A percentile compares a stretch with the other conserved stretches of the same genome.
phyloP scores from a whole-genome alignment of 2,329 filamentous ascomycete genomes.

The Aureobasidium sp. region DNA sequence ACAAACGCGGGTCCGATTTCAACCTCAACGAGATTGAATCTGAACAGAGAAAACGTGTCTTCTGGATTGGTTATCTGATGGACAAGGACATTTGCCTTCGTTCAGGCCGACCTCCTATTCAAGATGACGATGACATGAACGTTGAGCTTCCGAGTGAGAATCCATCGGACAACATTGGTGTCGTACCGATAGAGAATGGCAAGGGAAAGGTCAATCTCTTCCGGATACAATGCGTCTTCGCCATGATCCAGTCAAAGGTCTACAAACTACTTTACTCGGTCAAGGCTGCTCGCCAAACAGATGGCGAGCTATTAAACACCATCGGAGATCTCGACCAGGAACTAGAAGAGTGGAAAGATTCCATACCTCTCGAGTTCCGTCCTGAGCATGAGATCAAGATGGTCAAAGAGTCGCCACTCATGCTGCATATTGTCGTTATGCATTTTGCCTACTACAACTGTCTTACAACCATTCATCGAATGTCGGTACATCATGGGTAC shows the following conservation, averaged over 20 bases:
- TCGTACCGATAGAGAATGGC: slow-evolving; percentile 81
- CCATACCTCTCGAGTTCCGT: slow-evolving; percentile 90
- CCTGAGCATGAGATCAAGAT: slow-evolving; percentile 88
- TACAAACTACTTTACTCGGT: slow-evolving; percentile 92
- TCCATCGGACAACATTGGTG: slow-evolving; percentile 86
- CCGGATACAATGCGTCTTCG: slow-evolving; percentile 83
- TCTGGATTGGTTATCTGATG: slow-evolving; percentile 69
- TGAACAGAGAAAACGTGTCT: slow-evolving; percentile 76
- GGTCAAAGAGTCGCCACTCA: slow-evolving; percentile 83
- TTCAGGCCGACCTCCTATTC: slow-evolving; percentile 63
- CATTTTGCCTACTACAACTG: slow-evolving; percentile 99
- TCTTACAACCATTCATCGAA: slow-evolving; percentile 92
- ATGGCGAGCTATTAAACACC: slow-evolving; percentile 87
- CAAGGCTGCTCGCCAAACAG: slow-evolving; percentile 82
- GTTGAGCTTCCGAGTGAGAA: slow-evolving; percentile 90
- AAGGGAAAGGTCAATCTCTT: slow-evolving; percentile 94
- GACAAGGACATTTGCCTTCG: slow-evolving; percentile 69
- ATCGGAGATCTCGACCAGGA: slow-evolving; percentile 83
- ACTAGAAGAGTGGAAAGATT: slow-evolving; percentile 93
- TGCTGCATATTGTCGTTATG: slow-evolving; percentile 86
- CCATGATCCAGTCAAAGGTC: slow-evolving; percentile 85
- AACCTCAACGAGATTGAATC: slow-evolving; percentile 90
- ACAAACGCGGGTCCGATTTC: slow-evolving; percentile 88
- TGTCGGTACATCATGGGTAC: slow-evolving; percentile 96
- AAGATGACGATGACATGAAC: slow-evolving; percentile 84